Evolutionary conservation across 192 early-diverging fungal genomes (phyloP), one percentile per base, ranked within the genome.

Genomic region (Geranomyces variabilis): DNA sequence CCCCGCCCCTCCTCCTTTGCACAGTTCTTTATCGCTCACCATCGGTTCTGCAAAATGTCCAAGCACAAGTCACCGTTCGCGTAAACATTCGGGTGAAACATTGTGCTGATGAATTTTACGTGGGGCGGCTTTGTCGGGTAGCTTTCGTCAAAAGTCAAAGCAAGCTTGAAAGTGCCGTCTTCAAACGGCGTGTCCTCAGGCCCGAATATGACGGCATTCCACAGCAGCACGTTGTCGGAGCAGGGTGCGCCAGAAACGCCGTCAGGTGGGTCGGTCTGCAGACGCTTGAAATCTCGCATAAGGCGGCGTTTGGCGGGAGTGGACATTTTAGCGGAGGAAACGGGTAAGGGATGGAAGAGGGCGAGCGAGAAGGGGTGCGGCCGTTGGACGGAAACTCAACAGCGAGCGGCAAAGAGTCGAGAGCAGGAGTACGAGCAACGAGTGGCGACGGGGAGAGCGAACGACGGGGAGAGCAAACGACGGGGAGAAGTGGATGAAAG

Each of bases 171-270:
- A 0, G 95, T 97, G 33, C 84, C 84, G 77, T 98, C 97, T 77
- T 99, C 96, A 77, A 99, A 99, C 5, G 97, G 94, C 26, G 97
- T 99, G 43, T 96, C 96, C 29, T 89, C 91, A 77, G 75, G 80
- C 17, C 77, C 97, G 81, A 99, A 99, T 77, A 99, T 99, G n/a
- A 99, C 96, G 15, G 96, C 97, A 75, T 99, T 98, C 97, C 97
- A 97, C 48, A 93, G 66, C 85, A 97, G 91, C 67, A 99, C 97
- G 77, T 99, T 99, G 85, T 99, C 96, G 0, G 92, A 85, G 75
- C 92, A 93, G 15, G 97, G 97, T 0, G 94, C 91, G 21, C 96
- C 97, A 13, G 90, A 89, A 57, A 93, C 89, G 34, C 92, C 82
- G 55, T 89, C 94, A 30, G 95, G 93, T 21, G 97, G 92, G 75